phyloP scores from a whole-genome alignment of 164 flowering plant genomes.

The Brasenia schreberi region DNA sequence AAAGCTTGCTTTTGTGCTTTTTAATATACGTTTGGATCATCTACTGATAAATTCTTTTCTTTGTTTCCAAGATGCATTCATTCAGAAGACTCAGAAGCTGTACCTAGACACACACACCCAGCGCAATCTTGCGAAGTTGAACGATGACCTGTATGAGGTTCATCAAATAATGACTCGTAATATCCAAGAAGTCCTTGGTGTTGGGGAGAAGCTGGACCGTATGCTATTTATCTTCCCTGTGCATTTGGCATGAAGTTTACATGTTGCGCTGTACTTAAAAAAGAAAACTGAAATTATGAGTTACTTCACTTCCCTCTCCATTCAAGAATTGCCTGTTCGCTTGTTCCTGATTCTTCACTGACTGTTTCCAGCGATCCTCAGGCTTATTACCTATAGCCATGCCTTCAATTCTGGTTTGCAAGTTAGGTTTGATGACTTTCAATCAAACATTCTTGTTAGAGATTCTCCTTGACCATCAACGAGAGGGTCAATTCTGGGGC shows the following conservation, averaged over 20 bases:
- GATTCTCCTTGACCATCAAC: no score
- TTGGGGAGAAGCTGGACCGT: constrained; percentile 96
- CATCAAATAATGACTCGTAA: constrained; percentile 97
- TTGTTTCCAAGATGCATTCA: constrained; percentile 56
- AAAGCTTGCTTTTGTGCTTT: neutral
- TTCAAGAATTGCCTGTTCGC: neutral
- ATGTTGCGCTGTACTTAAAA: neutral
- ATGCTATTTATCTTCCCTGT: constrained; percentile 18
- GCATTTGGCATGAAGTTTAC: neutral
- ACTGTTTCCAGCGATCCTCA: no score
- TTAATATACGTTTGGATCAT: no score
- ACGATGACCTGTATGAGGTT: constrained; percentile 91
- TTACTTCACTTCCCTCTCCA: neutral
- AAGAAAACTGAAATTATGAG: neutral
- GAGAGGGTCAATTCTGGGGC: no score
- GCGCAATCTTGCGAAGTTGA: constrained; percentile 73
- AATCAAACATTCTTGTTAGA: no score
- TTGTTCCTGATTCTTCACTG: neutral
- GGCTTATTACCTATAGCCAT: no score
- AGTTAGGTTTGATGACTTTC: no score
- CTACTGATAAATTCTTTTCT: constrained; percentile 1
- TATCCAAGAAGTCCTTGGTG: constrained; percentile 97
- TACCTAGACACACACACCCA: constrained; percentile 86
- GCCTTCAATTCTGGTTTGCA: no score
- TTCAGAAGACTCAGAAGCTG: constrained; percentile 81